These are phyloP conservation scores for Coniochaeta prunicola DNA, from an alignment of 2,329 filamentous ascomycete species.

Conservation along the genomic window DNA sequence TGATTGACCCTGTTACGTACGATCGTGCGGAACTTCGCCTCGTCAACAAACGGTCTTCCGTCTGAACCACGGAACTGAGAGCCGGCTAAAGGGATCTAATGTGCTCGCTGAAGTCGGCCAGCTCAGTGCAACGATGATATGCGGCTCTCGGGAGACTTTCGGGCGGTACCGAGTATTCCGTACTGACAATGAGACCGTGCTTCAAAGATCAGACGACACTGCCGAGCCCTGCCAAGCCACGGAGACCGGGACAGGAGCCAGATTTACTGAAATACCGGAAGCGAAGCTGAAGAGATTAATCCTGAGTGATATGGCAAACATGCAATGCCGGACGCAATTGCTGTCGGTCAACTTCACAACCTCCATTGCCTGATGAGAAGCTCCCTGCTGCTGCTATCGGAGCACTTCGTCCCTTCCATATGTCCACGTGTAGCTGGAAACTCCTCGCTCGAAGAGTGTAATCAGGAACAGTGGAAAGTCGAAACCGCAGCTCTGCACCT, in stretches of 20 bases:
- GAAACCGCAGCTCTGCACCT: background rate
- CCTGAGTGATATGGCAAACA: background rate
- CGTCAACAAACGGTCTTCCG: background rate
- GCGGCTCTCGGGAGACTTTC: background rate
- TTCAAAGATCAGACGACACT: background rate
- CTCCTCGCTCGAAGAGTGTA: background rate
- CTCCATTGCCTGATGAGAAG: background rate
- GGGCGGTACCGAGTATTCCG: background rate
- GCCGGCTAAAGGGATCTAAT: background rate
- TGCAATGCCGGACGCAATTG: background rate
- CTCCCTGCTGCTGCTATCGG: background rate
- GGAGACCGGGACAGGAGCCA: background rate
- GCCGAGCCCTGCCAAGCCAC: background rate
- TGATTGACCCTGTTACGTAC: background rate
- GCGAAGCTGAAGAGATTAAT: background rate
- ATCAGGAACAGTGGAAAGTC: background rate
- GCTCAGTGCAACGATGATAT: background rate
- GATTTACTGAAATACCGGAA: background rate
- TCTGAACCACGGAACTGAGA: background rate
- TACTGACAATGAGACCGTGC: background rate
- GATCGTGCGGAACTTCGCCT: background rate
- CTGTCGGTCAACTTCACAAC: background rate
- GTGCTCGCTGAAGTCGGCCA: background rate
- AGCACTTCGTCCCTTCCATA: background rate
- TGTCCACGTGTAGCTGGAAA: too few species aligned